phyloP scores from a whole-genome alignment of 129 eudicot species.

The Artemisia annua region DNA sequence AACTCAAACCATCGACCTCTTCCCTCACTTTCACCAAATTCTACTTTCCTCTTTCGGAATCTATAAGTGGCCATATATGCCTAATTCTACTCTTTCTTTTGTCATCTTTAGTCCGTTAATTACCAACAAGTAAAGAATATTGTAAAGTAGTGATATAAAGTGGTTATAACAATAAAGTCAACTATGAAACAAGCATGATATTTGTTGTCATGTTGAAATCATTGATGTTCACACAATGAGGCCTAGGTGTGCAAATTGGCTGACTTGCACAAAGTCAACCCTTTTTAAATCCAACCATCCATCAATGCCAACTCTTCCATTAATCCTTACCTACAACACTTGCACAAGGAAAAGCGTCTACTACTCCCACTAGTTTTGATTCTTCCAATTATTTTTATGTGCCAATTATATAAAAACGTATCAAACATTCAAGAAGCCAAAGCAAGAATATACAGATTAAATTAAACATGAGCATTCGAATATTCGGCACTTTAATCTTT shows the following conservation, averaged over 20 bases:
- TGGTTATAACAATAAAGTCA: no score
- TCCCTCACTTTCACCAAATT: no score
- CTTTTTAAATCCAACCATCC: neutral
- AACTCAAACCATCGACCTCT: no score
- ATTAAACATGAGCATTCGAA: neutral
- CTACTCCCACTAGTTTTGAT: neutral
- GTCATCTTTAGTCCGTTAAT: no score
- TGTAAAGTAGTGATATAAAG: no score
- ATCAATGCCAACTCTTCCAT: neutral
- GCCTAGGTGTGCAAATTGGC: neutral
- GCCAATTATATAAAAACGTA: neutral
- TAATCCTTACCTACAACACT: neutral
- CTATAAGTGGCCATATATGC: no score
- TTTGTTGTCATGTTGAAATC: neutral
- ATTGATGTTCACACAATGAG: neutral
- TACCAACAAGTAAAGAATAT: no score
- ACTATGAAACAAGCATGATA: neutral
- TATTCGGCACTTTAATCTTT: neutral
- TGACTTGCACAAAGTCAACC: neutral
- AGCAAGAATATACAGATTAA: neutral
- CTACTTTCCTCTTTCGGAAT: no score
- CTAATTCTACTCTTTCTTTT: no score
- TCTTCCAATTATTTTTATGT: neutral
- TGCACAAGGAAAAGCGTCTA: neutral
- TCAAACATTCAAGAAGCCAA: neutral